Evolutionary conservation across 148 eudicot genomes (phyloP).

Genomic region (Fagopyrum esculentum): DNA sequence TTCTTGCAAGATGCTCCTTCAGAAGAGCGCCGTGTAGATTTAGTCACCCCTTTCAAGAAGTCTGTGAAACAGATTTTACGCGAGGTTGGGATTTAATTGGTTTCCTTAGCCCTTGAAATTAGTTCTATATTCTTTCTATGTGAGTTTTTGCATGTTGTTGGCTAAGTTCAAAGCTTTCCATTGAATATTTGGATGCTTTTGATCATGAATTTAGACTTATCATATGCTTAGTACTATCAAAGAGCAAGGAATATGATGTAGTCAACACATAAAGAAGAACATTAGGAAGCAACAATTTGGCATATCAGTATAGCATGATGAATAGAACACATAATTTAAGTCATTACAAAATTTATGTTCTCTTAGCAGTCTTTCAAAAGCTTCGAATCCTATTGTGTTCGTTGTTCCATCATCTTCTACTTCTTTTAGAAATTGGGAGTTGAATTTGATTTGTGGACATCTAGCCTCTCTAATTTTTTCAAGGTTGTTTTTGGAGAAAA

Average conservation of each 20-base stretch:
- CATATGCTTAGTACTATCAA: neutral
- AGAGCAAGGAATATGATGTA: neutral
- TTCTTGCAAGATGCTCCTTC: conserved; percentile 42
- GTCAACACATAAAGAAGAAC: neutral
- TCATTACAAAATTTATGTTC: neutral
- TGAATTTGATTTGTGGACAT: neutral
- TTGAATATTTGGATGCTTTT: neutral
- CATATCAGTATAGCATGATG: neutral
- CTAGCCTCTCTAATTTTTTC: no score
- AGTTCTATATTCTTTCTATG: neutral
- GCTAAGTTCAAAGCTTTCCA: neutral
- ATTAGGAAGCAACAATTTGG: neutral
- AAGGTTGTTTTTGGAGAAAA: neutral
- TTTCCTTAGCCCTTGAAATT: neutral
- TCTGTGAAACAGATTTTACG: conserved; percentile 75
- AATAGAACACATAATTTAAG: neutral
- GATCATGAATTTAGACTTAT: neutral
- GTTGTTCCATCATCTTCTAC: neutral
- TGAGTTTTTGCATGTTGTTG: neutral
- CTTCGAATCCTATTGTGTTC: neutral
- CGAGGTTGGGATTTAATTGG: conserved; percentile 43
- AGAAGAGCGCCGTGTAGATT: conserved; percentile 40
- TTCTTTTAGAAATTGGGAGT: neutral
- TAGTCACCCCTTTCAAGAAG: conserved; percentile 74
- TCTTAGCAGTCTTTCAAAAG: neutral